A percentile compares a stretch with the other conserved stretches of the same genome.
Evolutionary conservation across 108 stramenopile genomes (phyloP).

Genomic region (Cyclotella distinguenda): DNA sequence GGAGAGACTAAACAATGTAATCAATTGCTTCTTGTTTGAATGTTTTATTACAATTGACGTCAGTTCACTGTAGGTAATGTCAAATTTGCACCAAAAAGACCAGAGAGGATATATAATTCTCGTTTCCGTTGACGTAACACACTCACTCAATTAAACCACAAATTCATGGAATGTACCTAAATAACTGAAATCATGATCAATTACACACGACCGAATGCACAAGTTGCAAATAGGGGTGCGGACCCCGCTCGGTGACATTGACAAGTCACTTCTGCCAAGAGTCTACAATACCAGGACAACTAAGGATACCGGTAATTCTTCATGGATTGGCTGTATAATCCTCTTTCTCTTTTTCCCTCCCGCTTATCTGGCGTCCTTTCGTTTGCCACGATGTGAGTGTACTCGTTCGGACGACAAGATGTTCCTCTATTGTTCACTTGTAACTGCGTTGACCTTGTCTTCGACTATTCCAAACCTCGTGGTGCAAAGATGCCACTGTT

Average conservation of each 20-base stretch:
- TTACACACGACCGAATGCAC: neutral
- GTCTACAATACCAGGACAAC: neutral
- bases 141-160: no score
- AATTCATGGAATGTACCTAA: no score
- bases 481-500: neutral
- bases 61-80: no score
- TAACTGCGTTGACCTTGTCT: neutral
- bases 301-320: neutral
- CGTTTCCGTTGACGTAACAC: no score
- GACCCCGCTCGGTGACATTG: neutral
- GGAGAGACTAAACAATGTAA: no score
- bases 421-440: neutral
- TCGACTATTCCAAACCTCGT: neutral
- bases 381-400: neutral
- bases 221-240: neutral
- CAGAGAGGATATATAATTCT: no score
- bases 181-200: no score
- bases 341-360: neutral
- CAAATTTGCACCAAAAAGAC: no score
- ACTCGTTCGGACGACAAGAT: neutral
- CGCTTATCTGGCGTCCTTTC: constrained; percentile 1
- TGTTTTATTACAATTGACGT: no score
- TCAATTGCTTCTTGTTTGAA: no score
- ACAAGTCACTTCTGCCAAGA: neutral
- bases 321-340: neutral